Conservation (phyloP, 805 yeast genomes). For the Metschnikowia santaceciliae region DNA sequence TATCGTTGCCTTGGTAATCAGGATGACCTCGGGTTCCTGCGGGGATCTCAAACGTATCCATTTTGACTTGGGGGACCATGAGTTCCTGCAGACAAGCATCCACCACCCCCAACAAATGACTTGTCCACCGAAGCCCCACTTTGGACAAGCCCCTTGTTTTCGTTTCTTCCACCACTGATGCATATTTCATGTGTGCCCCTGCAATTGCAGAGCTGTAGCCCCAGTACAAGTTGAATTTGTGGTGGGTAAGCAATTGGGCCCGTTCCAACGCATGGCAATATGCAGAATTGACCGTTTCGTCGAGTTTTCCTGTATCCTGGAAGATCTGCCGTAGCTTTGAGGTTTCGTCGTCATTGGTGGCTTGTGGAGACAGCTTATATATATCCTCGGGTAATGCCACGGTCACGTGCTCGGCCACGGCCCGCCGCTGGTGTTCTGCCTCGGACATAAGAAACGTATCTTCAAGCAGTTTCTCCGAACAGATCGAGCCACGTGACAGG, state of each 20-base stretch:
- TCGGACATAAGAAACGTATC: background rate
- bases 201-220: conserved; percentile 31
- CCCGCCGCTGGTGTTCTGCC: background rate
- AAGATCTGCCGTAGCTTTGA: conserved; percentile 16
- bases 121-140: conserved; percentile 17
- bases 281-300: conserved; percentile 21
- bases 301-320: conserved; percentile 31
- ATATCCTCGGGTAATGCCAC: background rate
- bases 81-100: conserved; percentile 18
- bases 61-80: conserved; percentile 24
- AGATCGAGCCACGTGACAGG: background rate
- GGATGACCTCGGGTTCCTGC: conserved; percentile 28
- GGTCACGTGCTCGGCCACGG: background rate
- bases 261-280: conserved; percentile 31
- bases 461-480: background rate
- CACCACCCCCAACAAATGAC: conserved; percentile 12
- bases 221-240: conserved; percentile 29
- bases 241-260: conserved; percentile 22
- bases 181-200: conserved; percentile 24
- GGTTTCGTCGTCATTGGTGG: conserved; percentile 6
- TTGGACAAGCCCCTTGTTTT: conserved; percentile 17
- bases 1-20: conserved; percentile 13
- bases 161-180: conserved; percentile 22
- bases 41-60: conserved; percentile 24
- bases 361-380: conserved; percentile 3